phyloP scores from a whole-genome alignment of 2,329 filamentous ascomycete species.

The Aspergillus puulaauensis region DNA sequence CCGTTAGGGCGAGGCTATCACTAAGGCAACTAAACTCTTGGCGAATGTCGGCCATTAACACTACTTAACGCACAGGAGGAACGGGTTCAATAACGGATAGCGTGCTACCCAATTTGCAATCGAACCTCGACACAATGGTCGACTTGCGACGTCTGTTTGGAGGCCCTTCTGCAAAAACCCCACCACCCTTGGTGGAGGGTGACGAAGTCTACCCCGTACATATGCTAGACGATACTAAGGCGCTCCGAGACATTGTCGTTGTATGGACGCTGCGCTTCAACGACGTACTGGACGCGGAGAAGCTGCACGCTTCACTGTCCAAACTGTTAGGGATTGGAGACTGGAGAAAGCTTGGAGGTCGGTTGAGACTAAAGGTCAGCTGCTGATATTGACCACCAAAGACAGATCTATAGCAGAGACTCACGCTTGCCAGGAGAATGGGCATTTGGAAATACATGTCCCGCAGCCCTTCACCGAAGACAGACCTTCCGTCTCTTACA shows the following conservation, averaged over 20 bases:
- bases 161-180: not conserved
- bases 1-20: no score
- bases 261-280: conserved; percentile 2
- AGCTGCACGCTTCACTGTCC: not conserved
- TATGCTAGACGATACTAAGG: not conserved
- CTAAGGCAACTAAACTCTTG: no score
- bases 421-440: not conserved
- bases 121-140: not conserved
- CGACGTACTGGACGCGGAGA: not conserved
- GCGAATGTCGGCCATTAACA: no score
- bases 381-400: no score
- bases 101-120: no score
- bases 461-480: not conserved
- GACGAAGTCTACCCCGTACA: conserved; percentile 1
- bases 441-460: not conserved
- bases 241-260: not conserved
- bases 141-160: not conserved
- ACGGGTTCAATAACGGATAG: no score
- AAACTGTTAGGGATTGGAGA: not conserved
- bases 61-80: no score
- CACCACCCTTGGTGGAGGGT: not conserved
- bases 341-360: conserved; percentile 6
- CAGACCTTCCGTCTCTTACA: not conserved
- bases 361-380: not conserved
- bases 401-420: no score